Evolutionary conservation across 2,329 filamentous ascomycete species (phyloP).

Genomic region (Arthrinium puccinioides): DNA sequence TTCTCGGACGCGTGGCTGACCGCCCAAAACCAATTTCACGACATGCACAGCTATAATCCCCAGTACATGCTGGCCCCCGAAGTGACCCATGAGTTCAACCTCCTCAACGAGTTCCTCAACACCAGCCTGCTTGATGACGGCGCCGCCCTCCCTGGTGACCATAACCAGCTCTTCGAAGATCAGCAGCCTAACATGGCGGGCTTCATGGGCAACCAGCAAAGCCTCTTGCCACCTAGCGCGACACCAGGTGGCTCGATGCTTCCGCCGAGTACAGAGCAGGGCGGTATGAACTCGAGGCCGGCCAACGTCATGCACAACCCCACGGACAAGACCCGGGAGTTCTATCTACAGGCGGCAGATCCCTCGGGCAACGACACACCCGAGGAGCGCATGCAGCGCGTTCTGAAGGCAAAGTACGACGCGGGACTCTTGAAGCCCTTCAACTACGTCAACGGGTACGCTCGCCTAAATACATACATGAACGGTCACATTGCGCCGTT

Average conservation of each 20-base stretch:
- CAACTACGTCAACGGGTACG: slow-evolving; percentile 97
- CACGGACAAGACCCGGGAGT: slow-evolving; percentile 71
- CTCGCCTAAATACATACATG: slow-evolving; percentile 83
- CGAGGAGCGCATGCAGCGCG: slow-evolving; percentile 90
- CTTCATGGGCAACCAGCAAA: slow-evolving; percentile 30
- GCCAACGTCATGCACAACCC: slow-evolving; percentile 54
- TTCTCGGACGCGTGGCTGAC: slow-evolving; percentile 78
- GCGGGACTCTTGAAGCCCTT: slow-evolving; percentile 92
- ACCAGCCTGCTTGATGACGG: slow-evolving; percentile 84
- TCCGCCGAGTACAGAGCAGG: slow-evolving; percentile 39
- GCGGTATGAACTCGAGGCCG: slow-evolving; percentile 53
- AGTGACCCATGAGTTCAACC: slow-evolving; percentile 92
- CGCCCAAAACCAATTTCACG: slow-evolving; percentile 78
- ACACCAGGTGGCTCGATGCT: slow-evolving; percentile 37
- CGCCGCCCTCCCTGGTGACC: slow-evolving; percentile 62
- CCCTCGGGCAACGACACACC: slow-evolving; percentile 79
- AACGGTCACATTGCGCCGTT: slow-evolving; percentile 75
- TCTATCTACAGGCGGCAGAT: slow-evolving; percentile 95
- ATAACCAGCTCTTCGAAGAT: slow-evolving; percentile 35
- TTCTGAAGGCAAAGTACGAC: slow-evolving; percentile 92
- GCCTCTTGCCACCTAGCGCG: slow-evolving; percentile 23
- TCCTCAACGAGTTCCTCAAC: slow-evolving; percentile 93
- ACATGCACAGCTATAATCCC: slow-evolving; percentile 89
- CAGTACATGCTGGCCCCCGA: slow-evolving; percentile 92
- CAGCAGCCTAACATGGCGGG: slow-evolving; percentile 37